A percentile compares a stretch with the other conserved stretches of the same genome.
Evolutionary conservation across 352 stramenopile genomes (phyloP).

Genomic region (Phytophthora sp.): DNA sequence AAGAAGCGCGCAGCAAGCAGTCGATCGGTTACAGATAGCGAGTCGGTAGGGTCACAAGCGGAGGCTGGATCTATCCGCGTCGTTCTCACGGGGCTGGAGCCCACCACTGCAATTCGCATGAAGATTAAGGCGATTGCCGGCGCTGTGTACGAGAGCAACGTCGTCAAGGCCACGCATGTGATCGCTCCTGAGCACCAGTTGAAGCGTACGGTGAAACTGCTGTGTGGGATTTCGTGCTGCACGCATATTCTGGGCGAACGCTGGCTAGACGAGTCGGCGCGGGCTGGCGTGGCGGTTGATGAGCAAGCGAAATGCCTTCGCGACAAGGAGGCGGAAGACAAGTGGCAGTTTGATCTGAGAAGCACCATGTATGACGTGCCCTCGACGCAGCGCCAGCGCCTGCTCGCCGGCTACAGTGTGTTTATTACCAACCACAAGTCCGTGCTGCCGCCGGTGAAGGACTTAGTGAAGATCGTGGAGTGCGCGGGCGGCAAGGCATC

Average conservation of each 20-base stretch:
- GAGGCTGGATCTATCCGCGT: conserved; percentile 37
- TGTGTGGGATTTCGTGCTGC: conserved; percentile 65
- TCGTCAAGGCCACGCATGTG: conserved; percentile 57
- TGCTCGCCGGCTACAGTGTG: conserved; percentile 41
- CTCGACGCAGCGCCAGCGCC: conserved; percentile 28
- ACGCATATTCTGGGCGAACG: conserved; percentile 51
- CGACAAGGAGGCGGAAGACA: conserved; percentile 48
- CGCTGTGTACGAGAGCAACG: conserved; percentile 48
- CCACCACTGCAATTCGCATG: conserved; percentile 42
- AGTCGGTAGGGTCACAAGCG: conserved; percentile 19
- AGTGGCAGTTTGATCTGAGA: conserved; percentile 58
- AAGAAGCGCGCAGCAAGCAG: conserved; percentile 20
- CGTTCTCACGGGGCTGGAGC: conserved; percentile 58
- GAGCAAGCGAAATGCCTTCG: conserved; percentile 49
- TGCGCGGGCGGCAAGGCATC: conserved; percentile 48
- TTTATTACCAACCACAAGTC: conserved; percentile 67
- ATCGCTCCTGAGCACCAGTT: conserved; percentile 48
- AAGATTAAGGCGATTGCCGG: conserved; percentile 52
- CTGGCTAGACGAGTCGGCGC: conserved; percentile 56
- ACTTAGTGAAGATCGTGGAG: conserved; percentile 60
- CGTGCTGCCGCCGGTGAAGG: conserved; percentile 50
- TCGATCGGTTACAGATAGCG: conserved; percentile 21
- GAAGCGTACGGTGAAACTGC: conserved; percentile 66
- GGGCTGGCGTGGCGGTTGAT: conserved; percentile 31
- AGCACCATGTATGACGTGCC: conserved; percentile 52